Evolutionary conservation across 108 stramenopile species (phyloP).

Genomic region (Thalassiosira profunda): DNA sequence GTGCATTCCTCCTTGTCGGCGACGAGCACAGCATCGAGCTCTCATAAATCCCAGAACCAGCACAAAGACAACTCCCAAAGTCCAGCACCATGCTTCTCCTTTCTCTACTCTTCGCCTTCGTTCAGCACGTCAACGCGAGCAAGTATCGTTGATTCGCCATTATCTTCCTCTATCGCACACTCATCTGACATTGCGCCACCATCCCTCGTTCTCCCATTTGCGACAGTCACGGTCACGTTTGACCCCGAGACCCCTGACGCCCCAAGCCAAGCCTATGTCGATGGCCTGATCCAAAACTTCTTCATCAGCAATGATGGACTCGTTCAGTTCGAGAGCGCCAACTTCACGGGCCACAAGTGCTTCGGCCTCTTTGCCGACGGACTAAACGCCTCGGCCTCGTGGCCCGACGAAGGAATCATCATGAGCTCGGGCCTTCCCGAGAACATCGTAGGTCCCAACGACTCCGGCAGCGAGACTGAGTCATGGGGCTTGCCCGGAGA

Average conservation of each 20-base stretch:
- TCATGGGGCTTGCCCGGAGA: conserved; percentile 9
- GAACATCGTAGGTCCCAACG: conserved; percentile 24
- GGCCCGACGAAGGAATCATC: conserved; percentile 30
- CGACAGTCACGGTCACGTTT: background rate
- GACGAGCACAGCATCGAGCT: too few species aligned
- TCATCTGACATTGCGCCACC: too few species aligned
- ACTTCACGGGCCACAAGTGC: conserved; percentile 22
- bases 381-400: too few species aligned
- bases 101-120: too few species aligned
- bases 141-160: too few species aligned
- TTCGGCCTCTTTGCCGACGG: conserved; percentile 28
- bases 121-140: too few species aligned
- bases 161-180: too few species aligned
- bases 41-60: too few species aligned
- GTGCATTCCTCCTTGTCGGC: too few species aligned
- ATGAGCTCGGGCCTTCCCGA: conserved; percentile 25
- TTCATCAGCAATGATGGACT: conserved; percentile 20
- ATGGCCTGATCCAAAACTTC: conserved; percentile 20
- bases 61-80: too few species aligned
- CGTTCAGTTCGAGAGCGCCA: conserved; percentile 33
- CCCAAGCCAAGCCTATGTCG: conserved; percentile 9
- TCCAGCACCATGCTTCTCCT: too few species aligned
- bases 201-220: too few species aligned
- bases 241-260: background rate
- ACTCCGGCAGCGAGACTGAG: conserved; percentile 15